Evolutionary conservation across 805 yeast genomes (phyloP).

Genomic region (Candida dajiaensis): DNA sequence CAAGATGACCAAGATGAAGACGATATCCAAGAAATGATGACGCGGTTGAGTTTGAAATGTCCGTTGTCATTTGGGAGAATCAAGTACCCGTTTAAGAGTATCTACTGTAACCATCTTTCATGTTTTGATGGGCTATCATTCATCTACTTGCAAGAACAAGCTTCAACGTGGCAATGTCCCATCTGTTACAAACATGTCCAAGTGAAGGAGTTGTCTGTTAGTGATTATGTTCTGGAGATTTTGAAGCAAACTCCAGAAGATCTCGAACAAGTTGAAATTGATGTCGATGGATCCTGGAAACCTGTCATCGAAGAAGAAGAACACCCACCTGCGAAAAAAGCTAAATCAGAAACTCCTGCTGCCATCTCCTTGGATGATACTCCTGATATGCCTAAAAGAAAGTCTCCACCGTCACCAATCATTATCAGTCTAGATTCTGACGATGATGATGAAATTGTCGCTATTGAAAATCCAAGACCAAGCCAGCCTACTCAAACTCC

Average conservation of each 20-base stretch:
- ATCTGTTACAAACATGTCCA: conserved; percentile 55
- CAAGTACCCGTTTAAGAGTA: conserved; percentile 64
- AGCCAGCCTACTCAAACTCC: background rate
- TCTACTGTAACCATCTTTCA: conserved; percentile 71
- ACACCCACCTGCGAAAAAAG: conserved; percentile 2
- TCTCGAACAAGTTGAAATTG: conserved; percentile 60
- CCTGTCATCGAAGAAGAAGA: conserved; percentile 27
- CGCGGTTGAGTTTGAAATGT: conserved; percentile 64
- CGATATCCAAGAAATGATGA: conserved; percentile 61
- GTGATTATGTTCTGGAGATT: conserved; percentile 67
- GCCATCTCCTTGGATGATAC: conserved; percentile 1
- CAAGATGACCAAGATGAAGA: conserved; percentile 54
- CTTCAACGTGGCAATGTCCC: conserved; percentile 88
- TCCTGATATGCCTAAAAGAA: background rate
- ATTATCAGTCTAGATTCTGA: conserved; percentile 48
- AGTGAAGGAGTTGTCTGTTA: conserved; percentile 57
- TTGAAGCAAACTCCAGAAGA: conserved; percentile 45
- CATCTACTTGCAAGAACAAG: conserved; percentile 67
- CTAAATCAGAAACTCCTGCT: conserved; percentile 3
- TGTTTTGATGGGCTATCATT: conserved; percentile 83
- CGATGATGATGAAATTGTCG: conserved; percentile 33
- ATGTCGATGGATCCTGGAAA: conserved; percentile 71
- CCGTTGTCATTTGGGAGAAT: conserved; percentile 74
- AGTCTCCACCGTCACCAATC: conserved; percentile 26
- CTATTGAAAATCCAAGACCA: background rate